Evolutionary conservation across 1,284 basidiomycete genomes (phyloP).

Genomic region (Apiotrichum veenhuisii): DNA sequence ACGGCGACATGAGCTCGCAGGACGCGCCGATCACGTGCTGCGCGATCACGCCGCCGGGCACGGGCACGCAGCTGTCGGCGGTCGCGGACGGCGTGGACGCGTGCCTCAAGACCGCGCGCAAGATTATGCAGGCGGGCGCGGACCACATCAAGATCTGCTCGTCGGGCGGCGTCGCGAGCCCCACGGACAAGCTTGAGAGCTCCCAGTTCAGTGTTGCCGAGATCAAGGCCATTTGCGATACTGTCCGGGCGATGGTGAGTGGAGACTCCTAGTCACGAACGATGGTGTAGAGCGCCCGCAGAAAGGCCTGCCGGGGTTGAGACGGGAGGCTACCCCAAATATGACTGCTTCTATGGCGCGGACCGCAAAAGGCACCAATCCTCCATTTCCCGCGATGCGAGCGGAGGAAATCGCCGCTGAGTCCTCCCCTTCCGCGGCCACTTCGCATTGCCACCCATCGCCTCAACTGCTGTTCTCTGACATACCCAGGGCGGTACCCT

Average conservation of each 20-base stretch:
- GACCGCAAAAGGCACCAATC: too few species aligned
- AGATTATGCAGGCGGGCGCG: slow-evolving; percentile 17
- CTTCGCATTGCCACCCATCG: too few species aligned
- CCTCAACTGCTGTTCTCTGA: too few species aligned
- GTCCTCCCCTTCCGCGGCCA: too few species aligned
- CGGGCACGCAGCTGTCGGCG: background rate
- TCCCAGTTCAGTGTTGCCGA: slow-evolving; percentile 55
- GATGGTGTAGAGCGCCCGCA: too few species aligned
- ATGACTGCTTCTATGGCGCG: too few species aligned
- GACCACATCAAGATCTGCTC: slow-evolving; percentile 22
- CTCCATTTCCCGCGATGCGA: too few species aligned
- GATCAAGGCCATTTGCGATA: slow-evolving; percentile 53
- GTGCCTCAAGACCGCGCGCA: slow-evolving; percentile 4
- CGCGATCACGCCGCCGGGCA: background rate
- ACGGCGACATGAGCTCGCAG: slow-evolving; percentile 14
- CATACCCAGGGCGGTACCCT: slow-evolving; percentile 17
- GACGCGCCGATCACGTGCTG: slow-evolving; percentile 3
- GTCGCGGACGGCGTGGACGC: slow-evolving; percentile 15
- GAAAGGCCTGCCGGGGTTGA: too few species aligned
- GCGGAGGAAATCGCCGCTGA: too few species aligned
- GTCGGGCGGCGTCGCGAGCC: slow-evolving; percentile 16
- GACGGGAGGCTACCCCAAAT: too few species aligned
- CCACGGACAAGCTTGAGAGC: slow-evolving; percentile 52
- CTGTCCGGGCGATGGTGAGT: slow-evolving; percentile 51
- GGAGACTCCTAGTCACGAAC: too few species aligned